Evolutionary conservation across 768 basidiomycete genomes (phyloP).

Genomic region (Rhodotorula paludigena): DNA sequence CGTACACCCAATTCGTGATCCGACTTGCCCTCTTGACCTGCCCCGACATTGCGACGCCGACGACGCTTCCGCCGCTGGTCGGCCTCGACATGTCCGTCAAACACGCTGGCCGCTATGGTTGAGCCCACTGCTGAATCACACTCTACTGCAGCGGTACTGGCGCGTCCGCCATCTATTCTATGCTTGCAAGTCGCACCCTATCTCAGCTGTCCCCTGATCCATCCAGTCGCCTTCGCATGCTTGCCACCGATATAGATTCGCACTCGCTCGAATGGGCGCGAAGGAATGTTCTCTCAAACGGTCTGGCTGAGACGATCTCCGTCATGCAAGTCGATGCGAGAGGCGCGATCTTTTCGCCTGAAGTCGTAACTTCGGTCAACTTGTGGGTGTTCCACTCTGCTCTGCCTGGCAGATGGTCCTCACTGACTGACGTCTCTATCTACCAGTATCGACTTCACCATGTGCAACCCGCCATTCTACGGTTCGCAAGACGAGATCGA

Average conservation of each 20-base stretch:
- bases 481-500: constrained; percentile 64
- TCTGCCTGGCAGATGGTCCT: rapidly evolving
- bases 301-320: constrained; percentile 54
- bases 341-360: constrained; percentile 54
- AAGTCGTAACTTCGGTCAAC: constrained; percentile 37
- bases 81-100: constrained; percentile 30
- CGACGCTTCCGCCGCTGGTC: neutral
- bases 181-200: constrained; percentile 60
- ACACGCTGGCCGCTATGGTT: neutral
- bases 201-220: constrained; percentile 42
- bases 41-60: neutral
- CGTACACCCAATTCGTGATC: constrained; percentile 26
- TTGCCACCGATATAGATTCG: constrained; percentile 62
- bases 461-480: constrained; percentile 98
- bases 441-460: constrained; percentile 65
- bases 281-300: constrained; percentile 59
- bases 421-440: neutral
- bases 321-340: constrained; percentile 48
- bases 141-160: constrained; percentile 64
- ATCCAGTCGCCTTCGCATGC: neutral
- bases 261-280: constrained; percentile 58
- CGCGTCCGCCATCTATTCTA: constrained; percentile 80
- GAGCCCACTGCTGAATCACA: neutral
- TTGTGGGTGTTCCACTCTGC: neutral
- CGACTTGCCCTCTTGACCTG: constrained; percentile 2